Percentiles rank a stretch among this genome's conserved stretches.
Evolutionary conservation across 495 filamentous ascomycete species (phyloP).

Genomic region (Lasiosphaeriaceae sp.): DNA sequence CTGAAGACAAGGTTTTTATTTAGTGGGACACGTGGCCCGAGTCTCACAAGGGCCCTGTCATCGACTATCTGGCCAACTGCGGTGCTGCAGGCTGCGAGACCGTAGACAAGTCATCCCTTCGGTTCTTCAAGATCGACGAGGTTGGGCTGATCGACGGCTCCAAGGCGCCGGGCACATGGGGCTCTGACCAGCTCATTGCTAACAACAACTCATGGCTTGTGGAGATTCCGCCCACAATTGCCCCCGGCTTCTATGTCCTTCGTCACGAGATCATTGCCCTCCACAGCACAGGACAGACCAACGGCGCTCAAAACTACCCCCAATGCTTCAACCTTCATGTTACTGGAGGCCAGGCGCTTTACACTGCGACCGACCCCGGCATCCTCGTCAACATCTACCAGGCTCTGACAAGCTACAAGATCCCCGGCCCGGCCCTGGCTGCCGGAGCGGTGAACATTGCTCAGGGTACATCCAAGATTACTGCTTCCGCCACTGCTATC

Average conservation of each 20-base stretch:
- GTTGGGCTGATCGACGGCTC: constrained; percentile 53
- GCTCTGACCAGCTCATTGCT: constrained; percentile 50
- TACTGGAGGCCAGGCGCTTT: constrained; percentile 63
- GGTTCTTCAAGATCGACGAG: constrained; percentile 76
- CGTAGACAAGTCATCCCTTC: constrained; percentile 60
- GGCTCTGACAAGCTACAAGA: constrained; percentile 41
- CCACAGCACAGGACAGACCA: constrained; percentile 56
- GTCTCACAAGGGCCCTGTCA: constrained; percentile 57
- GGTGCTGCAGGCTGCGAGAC: constrained; percentile 57
- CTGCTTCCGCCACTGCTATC: constrained; percentile 7
- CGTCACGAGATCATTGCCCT: constrained; percentile 80
- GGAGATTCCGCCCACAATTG: constrained; percentile 61
- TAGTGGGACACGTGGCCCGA: constrained; percentile 51
- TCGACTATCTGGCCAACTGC: constrained; percentile 72
- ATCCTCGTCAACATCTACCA: constrained; percentile 65
- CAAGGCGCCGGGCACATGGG: constrained; percentile 48
- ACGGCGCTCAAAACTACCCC: constrained; percentile 78
- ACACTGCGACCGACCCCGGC: constrained; percentile 57
- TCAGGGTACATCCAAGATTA: constrained; percentile 7
- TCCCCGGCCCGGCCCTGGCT: constrained; percentile 46
- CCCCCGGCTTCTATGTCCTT: constrained; percentile 69
- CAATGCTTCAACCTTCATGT: constrained; percentile 74
- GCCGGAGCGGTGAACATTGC: constrained; percentile 5
- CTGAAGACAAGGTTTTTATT: constrained; percentile 39
- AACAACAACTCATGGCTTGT: constrained; percentile 68